Conservation (phyloP, 768 basidiomycete genomes). For the Agrocybe praecox region DNA sequence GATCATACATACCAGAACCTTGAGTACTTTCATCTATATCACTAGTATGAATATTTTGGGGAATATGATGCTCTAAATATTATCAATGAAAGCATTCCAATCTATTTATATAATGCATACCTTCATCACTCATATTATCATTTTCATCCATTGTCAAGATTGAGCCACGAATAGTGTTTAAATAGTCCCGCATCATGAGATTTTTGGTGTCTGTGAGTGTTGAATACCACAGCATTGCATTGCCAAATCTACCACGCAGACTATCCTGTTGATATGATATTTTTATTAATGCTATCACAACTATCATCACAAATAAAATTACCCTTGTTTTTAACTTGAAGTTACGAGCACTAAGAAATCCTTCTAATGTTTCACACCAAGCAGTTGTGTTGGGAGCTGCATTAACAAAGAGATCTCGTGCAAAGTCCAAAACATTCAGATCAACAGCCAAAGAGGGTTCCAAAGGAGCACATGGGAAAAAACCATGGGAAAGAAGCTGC, state of each 20-base stretch:
- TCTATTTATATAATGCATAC: too few species aligned
- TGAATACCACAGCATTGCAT: slow-evolving; percentile 28
- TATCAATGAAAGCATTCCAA: too few species aligned
- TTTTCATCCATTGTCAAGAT: too few species aligned
- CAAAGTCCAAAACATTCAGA: slow-evolving; percentile 30
- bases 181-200: slow-evolving; percentile 1
- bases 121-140: too few species aligned
- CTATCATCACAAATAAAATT: not conserved
- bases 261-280: slow-evolving; percentile 21
- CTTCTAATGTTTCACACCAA: slow-evolving; percentile 27
- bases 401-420: slow-evolving; percentile 23
- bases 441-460: slow-evolving; percentile 33
- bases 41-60: too few species aligned
- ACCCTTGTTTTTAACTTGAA: slow-evolving; percentile 22
- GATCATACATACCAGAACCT: not conserved
- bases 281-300: too few species aligned
- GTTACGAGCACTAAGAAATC: slow-evolving; percentile 16
- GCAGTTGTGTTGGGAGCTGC: slow-evolving; percentile 14
- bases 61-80: too few species aligned
- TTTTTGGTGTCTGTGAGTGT: slow-evolving; percentile 5
- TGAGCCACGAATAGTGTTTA: not conserved
- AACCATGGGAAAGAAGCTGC: not conserved
- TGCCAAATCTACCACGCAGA: slow-evolving; percentile 21
- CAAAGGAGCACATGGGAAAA: slow-evolving; percentile 21
- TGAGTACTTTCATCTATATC: too few species aligned